Conservation (phyloP, 1,284 basidiomycete genomes). For the Tilletia setariae region DNA sequence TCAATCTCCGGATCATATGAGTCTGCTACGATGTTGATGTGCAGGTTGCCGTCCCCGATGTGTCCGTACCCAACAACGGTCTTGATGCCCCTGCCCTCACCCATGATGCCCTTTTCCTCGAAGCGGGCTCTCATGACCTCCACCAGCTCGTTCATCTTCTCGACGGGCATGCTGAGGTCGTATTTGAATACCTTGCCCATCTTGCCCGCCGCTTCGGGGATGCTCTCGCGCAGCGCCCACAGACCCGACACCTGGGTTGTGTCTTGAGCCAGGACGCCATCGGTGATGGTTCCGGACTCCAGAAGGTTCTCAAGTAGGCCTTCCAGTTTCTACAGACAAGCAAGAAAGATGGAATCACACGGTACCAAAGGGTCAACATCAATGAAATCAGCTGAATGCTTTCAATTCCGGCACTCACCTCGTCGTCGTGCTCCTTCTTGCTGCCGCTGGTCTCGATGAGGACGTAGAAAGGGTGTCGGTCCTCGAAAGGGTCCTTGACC, state of each 20-base stretch:
- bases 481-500: constrained; percentile 47
- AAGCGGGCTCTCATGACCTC: constrained; percentile 75
- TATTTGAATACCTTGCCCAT: constrained; percentile 97
- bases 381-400: too few species aligned
- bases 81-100: constrained; percentile 65
- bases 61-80: constrained; percentile 81
- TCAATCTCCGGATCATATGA: constrained; percentile 80
- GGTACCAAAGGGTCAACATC: background rate
- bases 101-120: constrained; percentile 69
- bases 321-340: constrained; percentile 71
- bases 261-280: constrained; percentile 89
- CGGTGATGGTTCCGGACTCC: constrained; percentile 73
- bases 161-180: constrained; percentile 86
- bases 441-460: constrained; percentile 91
- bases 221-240: constrained; percentile 90
- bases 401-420: constrained; percentile 61
- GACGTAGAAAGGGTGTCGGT: constrained; percentile 64
- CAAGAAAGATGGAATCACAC: background rate
- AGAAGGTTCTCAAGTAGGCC: constrained; percentile 76
- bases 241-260: constrained; percentile 82
- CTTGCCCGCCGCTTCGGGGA: constrained; percentile 90
- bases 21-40: constrained; percentile 87
- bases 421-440: constrained; percentile 88
- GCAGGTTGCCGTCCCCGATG: constrained; percentile 92
- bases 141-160: constrained; percentile 84